Percentiles rank a stretch among this genome's conserved stretches.
phyloP scores from a whole-genome alignment of 2,329 filamentous ascomycete genomes.

The Samsoniella hepiali region DNA sequence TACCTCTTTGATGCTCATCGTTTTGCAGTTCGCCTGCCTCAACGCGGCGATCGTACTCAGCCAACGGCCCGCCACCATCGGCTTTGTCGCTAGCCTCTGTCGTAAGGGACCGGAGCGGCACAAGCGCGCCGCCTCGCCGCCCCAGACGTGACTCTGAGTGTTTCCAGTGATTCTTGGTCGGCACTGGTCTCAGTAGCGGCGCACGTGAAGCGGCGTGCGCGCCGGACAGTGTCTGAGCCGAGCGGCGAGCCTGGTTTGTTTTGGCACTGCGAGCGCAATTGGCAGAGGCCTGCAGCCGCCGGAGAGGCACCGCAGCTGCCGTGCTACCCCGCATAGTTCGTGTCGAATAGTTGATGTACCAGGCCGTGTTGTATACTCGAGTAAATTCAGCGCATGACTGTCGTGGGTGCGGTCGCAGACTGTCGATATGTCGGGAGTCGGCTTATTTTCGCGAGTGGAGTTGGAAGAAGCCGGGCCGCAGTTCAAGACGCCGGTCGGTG shows the following conservation, averaged over 20 bases:
- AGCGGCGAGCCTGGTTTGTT: background rate
- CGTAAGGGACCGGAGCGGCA: conserved; percentile 27
- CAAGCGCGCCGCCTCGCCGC: conserved; percentile 18
- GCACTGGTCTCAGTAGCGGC: conserved; percentile 11
- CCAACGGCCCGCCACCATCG: conserved; percentile 64
- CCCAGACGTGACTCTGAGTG: background rate
- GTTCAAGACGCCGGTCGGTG: conserved; percentile 3
- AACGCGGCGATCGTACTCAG: conserved; percentile 85
- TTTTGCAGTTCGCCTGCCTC: conserved; percentile 70
- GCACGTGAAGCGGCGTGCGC: background rate
- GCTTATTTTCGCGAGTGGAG: conserved; percentile 16
- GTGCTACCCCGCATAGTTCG: conserved; percentile 23
- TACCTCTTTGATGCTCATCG: conserved; percentile 87
- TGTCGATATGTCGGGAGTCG: conserved; percentile 8
- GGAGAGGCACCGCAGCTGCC: conserved; percentile 18
- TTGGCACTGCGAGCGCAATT: conserved; percentile 9
- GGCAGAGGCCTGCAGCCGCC: conserved; percentile 22
- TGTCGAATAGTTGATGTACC: background rate
- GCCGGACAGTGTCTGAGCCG: background rate
- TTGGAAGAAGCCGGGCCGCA: conserved; percentile 11
- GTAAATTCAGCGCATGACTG: background rate
- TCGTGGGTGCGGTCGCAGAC: background rate
- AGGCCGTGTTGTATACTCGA: background rate
- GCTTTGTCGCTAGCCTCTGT: conserved; percentile 26
- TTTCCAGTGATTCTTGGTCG: conserved; percentile 15